A percentile compares a stretch with the other conserved stretches of the same genome.
Evolutionary conservation across 331 rosid species (phyloP).

Genomic region (Phaseolus coccineus): DNA sequence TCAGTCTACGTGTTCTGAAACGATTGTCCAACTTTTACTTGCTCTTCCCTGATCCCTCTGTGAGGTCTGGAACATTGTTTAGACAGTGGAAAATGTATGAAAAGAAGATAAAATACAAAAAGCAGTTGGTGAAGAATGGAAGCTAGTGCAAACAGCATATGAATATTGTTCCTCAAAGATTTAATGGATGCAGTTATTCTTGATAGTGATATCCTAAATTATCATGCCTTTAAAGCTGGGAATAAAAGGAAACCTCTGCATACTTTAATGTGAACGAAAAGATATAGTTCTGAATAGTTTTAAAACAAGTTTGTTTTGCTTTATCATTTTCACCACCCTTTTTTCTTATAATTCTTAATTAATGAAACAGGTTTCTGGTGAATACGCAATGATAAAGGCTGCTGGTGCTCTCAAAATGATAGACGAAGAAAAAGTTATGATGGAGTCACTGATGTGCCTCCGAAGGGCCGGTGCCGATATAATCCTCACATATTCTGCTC

Average conservation of each 20-base stretch:
- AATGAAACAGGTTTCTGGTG: constrained; percentile 84
- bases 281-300: constrained; percentile 26
- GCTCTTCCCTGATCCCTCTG: not conserved
- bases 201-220: constrained; percentile 10
- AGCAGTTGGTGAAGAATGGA: not conserved
- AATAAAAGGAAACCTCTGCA: constrained; percentile 25
- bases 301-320: not conserved
- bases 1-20: constrained; percentile 8
- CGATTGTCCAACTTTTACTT: not conserved
- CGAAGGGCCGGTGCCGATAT: constrained; percentile 94
- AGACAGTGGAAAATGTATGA: constrained; percentile 2
- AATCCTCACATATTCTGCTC: constrained; percentile 91
- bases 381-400: constrained; percentile 95
- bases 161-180: constrained; percentile 11
- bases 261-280: constrained; percentile 1
- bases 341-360: constrained; percentile 12
- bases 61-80: not conserved
- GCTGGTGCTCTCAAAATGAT: constrained; percentile 87
- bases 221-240: constrained; percentile 7
- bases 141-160: not conserved
- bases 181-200: constrained; percentile 6
- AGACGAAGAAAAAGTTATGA: constrained; percentile 91
- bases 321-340: not conserved
- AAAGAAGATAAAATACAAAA: not conserved
- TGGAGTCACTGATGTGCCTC: constrained; percentile 92